Conservation (phyloP, 2,329 filamentous ascomycete species). For the Pyricularia grisea region DNA sequence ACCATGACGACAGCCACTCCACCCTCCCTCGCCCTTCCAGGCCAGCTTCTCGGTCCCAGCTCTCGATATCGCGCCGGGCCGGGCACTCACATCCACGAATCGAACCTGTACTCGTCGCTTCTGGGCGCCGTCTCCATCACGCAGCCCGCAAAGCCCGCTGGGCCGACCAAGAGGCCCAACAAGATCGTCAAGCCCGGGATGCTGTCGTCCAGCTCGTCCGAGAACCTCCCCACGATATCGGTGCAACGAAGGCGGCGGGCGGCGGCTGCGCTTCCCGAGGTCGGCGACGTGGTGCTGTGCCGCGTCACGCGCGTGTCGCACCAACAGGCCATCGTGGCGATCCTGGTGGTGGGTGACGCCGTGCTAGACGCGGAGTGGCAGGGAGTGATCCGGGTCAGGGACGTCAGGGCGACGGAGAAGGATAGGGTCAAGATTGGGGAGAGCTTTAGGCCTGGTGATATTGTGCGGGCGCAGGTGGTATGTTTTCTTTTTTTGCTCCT, state of each 20-base stretch:
- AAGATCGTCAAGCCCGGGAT: constrained; percentile 33
- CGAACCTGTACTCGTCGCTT: constrained; percentile 72
- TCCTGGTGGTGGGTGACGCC: constrained; percentile 68
- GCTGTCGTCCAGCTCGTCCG: constrained; percentile 19
- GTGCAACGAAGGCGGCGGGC: constrained; percentile 29
- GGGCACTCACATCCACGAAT: constrained; percentile 74
- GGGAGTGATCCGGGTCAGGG: constrained; percentile 77
- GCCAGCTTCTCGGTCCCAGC: constrained; percentile 64
- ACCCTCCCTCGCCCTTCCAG: constrained; percentile 63
- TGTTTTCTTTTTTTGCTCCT: constrained; percentile 20
- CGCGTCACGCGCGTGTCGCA: constrained; percentile 79
- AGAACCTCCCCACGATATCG: constrained; percentile 43
- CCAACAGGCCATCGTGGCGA: constrained; percentile 76
- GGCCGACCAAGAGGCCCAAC: constrained; percentile 49
- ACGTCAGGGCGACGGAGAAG: constrained; percentile 91
- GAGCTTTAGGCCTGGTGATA: constrained; percentile 85
- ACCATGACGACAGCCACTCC: constrained; percentile 12
- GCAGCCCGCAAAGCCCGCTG: constrained; percentile 34
- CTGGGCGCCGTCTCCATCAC: constrained; percentile 59
- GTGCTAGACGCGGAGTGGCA: constrained; percentile 74
- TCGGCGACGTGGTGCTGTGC: constrained; percentile 72
- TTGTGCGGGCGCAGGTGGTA: constrained; percentile 78
- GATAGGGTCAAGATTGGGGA: constrained; percentile 88
- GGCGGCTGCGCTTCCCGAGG: constrained; percentile 65
- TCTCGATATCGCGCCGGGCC: constrained; percentile 63